Evolutionary conservation across 306 rosid species (phyloP).

Genomic region (Rosa chinensis): DNA sequence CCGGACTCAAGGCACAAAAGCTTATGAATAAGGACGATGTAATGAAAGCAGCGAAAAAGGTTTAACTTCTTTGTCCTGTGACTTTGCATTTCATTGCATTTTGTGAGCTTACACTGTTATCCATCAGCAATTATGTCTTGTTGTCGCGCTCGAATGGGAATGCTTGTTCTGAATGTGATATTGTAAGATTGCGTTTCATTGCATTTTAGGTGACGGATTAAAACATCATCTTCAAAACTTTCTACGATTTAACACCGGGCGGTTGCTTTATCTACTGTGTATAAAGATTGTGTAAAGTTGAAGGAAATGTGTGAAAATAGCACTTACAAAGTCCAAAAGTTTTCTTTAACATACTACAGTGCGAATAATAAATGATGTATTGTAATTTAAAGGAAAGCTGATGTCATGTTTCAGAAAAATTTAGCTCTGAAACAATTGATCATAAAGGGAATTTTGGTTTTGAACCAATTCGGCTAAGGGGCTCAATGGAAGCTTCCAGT

Average conservation of each 20-base stretch:
- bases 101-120: not conserved
- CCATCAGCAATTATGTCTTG: not conserved
- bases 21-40: constrained; percentile 83
- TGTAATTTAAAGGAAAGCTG: not conserved
- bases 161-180: not conserved
- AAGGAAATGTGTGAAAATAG: not conserved
- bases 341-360: not conserved
- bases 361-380: not conserved
- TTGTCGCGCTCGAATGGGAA: not conserved
- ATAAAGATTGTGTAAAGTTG: not conserved
- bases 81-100: constrained; percentile 12
- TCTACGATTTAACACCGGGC: not conserved
- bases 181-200: not conserved
- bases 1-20: constrained; percentile 78
- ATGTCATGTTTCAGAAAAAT: not conserved
- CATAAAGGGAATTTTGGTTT: not conserved
- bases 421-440: not conserved
- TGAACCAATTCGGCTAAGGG: too few relatives aligned
- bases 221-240: not conserved
- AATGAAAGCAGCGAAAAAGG: constrained; percentile 74
- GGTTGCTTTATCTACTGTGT: not conserved
- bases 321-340: not conserved
- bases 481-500: not conserved
- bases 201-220: not conserved
- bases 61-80: constrained; percentile 22